A percentile compares a stretch with the other conserved stretches of the same genome.
Conservation (phyloP, 1,284 basidiomycete genomes). For the Melanopsichium pennsylvanicum region DNA sequence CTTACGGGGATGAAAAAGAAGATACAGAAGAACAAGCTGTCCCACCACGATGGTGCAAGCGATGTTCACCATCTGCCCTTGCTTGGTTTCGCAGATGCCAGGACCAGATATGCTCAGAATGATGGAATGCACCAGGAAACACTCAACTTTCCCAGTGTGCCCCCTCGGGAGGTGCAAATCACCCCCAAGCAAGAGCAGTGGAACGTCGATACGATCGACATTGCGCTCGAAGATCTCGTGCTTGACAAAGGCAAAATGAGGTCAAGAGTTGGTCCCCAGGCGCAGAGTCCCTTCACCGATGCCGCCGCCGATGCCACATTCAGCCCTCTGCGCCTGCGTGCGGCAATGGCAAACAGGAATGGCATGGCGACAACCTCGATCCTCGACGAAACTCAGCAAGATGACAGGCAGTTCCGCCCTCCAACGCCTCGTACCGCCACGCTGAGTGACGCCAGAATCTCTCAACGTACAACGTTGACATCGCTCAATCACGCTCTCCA, state of each 20-base stretch:
- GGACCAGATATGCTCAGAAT: conserved; percentile 1
- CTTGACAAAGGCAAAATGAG: conserved; percentile 18
- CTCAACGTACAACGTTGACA: not conserved
- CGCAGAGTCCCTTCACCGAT: not conserved
- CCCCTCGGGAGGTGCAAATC: conserved; percentile 1
- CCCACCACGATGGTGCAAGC: conserved; percentile 2
- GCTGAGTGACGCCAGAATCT: conserved; percentile 9
- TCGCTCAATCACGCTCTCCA: conserved; percentile 5
- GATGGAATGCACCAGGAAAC: conserved; percentile 10
- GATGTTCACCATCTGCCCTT: conserved; percentile 24
- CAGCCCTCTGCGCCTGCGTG: not conserved
- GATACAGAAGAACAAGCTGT: conserved; percentile 18
- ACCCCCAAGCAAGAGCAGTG: conserved; percentile 21
- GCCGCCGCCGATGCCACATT: not conserved
- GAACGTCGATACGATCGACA: conserved; percentile 41
- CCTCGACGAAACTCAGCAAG: conserved; percentile 25
- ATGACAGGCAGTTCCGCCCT: conserved; percentile 7
- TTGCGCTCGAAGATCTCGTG: conserved; percentile 34
- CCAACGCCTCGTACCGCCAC: not conserved
- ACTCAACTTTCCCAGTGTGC: conserved; percentile 30
- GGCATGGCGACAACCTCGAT: conserved; percentile 18
- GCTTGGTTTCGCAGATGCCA: conserved; percentile 23
- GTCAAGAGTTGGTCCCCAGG: not conserved
- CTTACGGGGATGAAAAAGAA: conserved; percentile 45
- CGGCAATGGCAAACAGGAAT: not conserved